Evolutionary conservation across 805 yeast species (phyloP), one percentile per base, ranked within the genome.

Genomic region (Hanseniaspora clermontiae): DNA sequence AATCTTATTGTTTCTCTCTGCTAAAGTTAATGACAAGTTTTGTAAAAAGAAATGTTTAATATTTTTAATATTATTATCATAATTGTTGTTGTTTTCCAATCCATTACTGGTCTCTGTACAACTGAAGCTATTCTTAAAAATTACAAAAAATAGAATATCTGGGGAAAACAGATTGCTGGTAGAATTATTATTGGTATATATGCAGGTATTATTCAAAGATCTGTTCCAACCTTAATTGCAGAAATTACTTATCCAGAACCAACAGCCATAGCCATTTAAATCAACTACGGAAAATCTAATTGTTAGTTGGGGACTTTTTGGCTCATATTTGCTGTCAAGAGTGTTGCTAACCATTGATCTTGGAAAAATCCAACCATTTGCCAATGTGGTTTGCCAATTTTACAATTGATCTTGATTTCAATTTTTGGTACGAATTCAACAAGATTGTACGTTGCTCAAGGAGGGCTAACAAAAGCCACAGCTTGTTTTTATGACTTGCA

Each of bases 281-380:
- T 78, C 27, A 70, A 78, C 15, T 66, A 72, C 53, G 78, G 71
- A 67, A 78, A 78, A 63, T 70, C 74, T 24, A 72, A 74, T 59
- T 77, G 79, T 80, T 77, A 75, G 60, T 61, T 77, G 45, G 82
- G 82, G 43, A 78, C 80, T 76, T 55, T 62, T 77, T 74, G 78
- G 77, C 71, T 73, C 49, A 70, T 79, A 2, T 77, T 69, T 60
- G 81, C 80, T 62, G 69, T 78, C n/a, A 65, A 66, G 59, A 60
- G 59, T 55, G 31, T 65, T 43, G 55, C 55, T 36, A 46, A 61
- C 47, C 62, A 67, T 39, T 72, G 74, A 71, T 67, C 74, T 32
- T 79, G 83, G 82, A 75, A 79, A 66, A 68, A 78, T 53, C 83
- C 83, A 38, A 71, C 79, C 14, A 71, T 71, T 53, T 58, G 79